Conservation (phyloP, 2,329 filamentous ascomycete genomes). For the Aspergillus sp. region DNA sequence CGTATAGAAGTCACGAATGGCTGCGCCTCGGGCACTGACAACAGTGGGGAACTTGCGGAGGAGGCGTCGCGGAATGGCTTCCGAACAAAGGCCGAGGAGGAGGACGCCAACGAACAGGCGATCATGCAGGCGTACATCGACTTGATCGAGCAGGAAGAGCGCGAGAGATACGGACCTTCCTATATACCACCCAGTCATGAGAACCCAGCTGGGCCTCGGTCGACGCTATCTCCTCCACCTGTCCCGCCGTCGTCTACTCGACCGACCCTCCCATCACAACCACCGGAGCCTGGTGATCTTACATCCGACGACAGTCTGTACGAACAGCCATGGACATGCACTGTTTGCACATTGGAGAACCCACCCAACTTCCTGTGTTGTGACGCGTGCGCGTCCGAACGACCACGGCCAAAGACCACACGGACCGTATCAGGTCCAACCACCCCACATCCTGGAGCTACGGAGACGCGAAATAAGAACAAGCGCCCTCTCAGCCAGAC, state of each 20-base stretch:
- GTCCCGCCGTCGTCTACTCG: slow-evolving; percentile 20
- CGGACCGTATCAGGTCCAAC: slow-evolving; percentile 12
- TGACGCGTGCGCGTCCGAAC: slow-evolving; percentile 58
- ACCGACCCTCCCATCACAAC: slow-evolving; percentile 17
- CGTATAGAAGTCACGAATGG: slow-evolving; percentile 66
- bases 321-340: slow-evolving; percentile 55
- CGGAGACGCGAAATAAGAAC: slow-evolving; percentile 15
- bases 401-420: slow-evolving; percentile 37
- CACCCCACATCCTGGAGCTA: background rate
- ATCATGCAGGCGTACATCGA: slow-evolving; percentile 85
- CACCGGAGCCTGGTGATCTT: slow-evolving; percentile 13
- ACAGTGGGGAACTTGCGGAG: slow-evolving; percentile 63
- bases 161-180: slow-evolving; percentile 56
- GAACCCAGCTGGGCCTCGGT: slow-evolving; percentile 50
- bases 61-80: slow-evolving; percentile 72
- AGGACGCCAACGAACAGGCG: slow-evolving; percentile 82
- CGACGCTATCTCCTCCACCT: slow-evolving; percentile 39
- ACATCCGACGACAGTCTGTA: slow-evolving; percentile 29
- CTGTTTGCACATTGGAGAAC: slow-evolving; percentile 62
- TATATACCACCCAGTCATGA: slow-evolving; percentile 53
- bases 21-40: slow-evolving; percentile 70
- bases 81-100: slow-evolving; percentile 78
- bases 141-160: slow-evolving; percentile 76
- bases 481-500: slow-evolving; percentile 20
- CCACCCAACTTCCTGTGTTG: slow-evolving; percentile 58